phyloP scores from a whole-genome alignment of 345 rosid species.

The Boechera retrofracta region DNA sequence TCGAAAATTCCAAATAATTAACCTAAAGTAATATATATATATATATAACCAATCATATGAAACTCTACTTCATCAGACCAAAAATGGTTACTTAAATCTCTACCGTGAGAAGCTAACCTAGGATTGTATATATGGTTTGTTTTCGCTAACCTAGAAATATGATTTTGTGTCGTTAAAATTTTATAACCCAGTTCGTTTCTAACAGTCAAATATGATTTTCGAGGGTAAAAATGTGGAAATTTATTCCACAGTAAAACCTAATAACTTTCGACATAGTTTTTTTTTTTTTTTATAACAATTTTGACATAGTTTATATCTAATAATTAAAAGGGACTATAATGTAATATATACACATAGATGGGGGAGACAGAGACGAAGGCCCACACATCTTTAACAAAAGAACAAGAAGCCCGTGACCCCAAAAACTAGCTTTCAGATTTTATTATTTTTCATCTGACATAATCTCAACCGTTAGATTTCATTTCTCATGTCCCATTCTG shows the following conservation, averaged over 20 bases:
- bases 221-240: neutral
- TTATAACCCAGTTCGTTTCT: neutral
- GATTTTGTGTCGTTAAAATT: neutral
- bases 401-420: conserved; percentile 51
- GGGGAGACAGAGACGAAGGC: conserved; percentile 41
- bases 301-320: neutral
- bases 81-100: too few relatives aligned
- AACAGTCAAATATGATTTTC: neutral
- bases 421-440: conserved; percentile 47
- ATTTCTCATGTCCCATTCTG: conserved; percentile 50
- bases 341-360: conserved; percentile 28
- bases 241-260: neutral
- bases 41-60: neutral
- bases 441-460: conserved; percentile 44
- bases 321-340: neutral
- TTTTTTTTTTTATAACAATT: too few relatives aligned
- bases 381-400: conserved; percentile 47
- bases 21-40: too few relatives aligned
- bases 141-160: neutral
- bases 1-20: too few relatives aligned
- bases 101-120: neutral
- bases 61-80: conserved; percentile 9
- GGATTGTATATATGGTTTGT: neutral
- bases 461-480: conserved; percentile 47
- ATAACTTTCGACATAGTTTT: neutral